phyloP scores from a whole-genome alignment of 495 filamentous ascomycete genomes.

The Neurospora tetrasperma region DNA sequence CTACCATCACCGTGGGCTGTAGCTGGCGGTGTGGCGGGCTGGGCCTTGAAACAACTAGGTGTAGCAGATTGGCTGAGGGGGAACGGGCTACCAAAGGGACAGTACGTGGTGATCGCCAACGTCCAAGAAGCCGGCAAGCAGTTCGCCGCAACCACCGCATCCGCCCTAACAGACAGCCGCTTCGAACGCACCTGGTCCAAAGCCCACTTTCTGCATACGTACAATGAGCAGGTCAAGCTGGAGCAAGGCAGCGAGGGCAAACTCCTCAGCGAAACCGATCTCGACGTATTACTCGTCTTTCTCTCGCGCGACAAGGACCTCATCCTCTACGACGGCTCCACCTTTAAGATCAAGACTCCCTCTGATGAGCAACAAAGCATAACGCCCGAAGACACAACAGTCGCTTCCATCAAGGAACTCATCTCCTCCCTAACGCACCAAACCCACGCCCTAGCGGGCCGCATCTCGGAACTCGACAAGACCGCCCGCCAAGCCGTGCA shows the following conservation, averaged over 20 bases:
- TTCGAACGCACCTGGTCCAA: constrained; percentile 60
- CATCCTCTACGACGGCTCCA: constrained; percentile 57
- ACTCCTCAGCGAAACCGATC: constrained; percentile 53
- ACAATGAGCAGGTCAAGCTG: constrained; percentile 36
- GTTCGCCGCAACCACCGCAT: constrained; percentile 34
- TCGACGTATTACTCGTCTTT: constrained; percentile 61
- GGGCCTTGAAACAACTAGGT: constrained; percentile 65
- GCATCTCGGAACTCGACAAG: constrained; percentile 46
- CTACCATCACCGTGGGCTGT: neutral
- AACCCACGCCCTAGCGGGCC: constrained; percentile 35
- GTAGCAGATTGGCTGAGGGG: constrained; percentile 31
- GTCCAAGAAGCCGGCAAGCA: constrained; percentile 41
- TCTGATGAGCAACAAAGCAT: constrained; percentile 37
- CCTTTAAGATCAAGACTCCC: constrained; percentile 58
- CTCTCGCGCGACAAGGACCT: constrained; percentile 57
- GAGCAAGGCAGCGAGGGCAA: constrained; percentile 25
- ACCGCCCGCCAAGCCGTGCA: constrained; percentile 58
- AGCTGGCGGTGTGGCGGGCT: constrained; percentile 51
- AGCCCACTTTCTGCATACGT: constrained; percentile 50
- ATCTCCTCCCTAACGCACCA: constrained; percentile 53
- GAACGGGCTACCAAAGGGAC: constrained; percentile 17
- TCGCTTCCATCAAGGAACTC: constrained; percentile 65
- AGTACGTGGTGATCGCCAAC: constrained; percentile 52
- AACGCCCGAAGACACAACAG: constrained; percentile 64
- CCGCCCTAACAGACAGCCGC: constrained; percentile 31